Evolutionary conservation across 352 stramenopile species (phyloP).

Genomic region (Thraustochytrium sp.): DNA sequence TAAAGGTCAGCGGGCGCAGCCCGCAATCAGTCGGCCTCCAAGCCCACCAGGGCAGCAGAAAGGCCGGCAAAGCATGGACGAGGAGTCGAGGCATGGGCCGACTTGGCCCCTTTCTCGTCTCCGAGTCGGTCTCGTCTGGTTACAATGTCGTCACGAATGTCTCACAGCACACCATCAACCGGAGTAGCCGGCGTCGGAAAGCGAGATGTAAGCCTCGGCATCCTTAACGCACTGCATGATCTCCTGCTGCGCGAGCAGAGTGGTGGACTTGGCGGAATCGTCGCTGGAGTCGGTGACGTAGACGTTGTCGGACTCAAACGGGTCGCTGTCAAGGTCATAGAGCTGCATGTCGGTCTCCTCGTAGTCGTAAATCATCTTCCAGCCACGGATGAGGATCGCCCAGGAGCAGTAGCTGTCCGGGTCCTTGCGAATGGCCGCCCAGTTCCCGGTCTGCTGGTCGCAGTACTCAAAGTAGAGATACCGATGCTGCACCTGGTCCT

Average conservation of each 20-base stretch:
- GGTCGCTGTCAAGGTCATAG: neutral
- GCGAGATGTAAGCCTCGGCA: neutral
- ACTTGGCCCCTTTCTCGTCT: no score
- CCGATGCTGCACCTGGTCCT: neutral
- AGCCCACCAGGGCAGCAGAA: no score
- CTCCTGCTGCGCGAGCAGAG: neutral
- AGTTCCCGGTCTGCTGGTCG: conserved; percentile 27
- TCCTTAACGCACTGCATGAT: neutral
- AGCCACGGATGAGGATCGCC: neutral
- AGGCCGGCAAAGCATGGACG: no score
- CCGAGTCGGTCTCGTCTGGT: no score
- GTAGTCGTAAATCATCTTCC: conserved; percentile 6
- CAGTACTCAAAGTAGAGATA: conserved; percentile 35
- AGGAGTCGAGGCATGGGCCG: no score
- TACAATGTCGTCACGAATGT: no score
- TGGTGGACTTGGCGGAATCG: neutral
- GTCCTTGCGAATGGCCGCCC: neutral
- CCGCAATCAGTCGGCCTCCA: no score
- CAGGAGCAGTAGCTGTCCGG: conserved; percentile 1
- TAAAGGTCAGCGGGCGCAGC: no score
- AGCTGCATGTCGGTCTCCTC: neutral
- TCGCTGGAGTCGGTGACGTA: neutral
- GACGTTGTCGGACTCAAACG: conserved; percentile 13
- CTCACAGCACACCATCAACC: no score
- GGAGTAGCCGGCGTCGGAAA: neutral